These are phyloP conservation scores for Handroanthus guayacan DNA, from an alignment of 257 asterid species.

Conservation along the genomic window DNA sequence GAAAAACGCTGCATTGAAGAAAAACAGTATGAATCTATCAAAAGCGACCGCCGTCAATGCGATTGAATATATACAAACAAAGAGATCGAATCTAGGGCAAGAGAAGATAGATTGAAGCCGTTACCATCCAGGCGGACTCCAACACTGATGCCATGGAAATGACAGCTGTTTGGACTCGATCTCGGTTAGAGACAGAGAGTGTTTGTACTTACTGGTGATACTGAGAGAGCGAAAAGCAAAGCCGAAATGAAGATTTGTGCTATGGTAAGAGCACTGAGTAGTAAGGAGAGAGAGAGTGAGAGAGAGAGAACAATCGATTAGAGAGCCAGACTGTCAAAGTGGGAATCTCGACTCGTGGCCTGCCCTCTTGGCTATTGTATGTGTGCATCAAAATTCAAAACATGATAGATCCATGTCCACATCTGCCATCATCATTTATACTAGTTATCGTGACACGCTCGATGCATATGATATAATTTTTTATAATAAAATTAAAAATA, in stretches of 20 bases:
- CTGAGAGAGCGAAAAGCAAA: background rate
- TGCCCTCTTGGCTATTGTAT: conserved; percentile 10
- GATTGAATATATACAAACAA: conserved; percentile 19
- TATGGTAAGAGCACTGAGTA: background rate
- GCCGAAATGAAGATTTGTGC: background rate
- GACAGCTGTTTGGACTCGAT: conserved; percentile 30
- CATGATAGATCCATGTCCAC: background rate
- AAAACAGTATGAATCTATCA: background rate
- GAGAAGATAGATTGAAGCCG: conserved; percentile 27
- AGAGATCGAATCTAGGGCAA: conserved; percentile 31
- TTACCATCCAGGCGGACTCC: conserved; percentile 60
- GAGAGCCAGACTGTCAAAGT: conserved; percentile 44
- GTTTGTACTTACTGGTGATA: conserved; percentile 12
- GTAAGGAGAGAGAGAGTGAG: conserved; percentile 18
- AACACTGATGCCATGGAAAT: conserved; percentile 48
- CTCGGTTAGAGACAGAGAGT: background rate
- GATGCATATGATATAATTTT: too few species aligned
- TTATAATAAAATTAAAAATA: too few species aligned
- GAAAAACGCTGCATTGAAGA: background rate
- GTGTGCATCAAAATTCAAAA: too few species aligned
- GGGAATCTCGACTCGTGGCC: conserved; percentile 52
- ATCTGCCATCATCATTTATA: background rate
- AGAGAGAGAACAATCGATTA: background rate
- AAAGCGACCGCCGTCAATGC: background rate
- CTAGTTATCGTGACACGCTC: too few species aligned